These are phyloP conservation scores for Agapanthus africanus DNA, from an alignment of 106 monocot genomes.

Conservation along the genomic window DNA sequence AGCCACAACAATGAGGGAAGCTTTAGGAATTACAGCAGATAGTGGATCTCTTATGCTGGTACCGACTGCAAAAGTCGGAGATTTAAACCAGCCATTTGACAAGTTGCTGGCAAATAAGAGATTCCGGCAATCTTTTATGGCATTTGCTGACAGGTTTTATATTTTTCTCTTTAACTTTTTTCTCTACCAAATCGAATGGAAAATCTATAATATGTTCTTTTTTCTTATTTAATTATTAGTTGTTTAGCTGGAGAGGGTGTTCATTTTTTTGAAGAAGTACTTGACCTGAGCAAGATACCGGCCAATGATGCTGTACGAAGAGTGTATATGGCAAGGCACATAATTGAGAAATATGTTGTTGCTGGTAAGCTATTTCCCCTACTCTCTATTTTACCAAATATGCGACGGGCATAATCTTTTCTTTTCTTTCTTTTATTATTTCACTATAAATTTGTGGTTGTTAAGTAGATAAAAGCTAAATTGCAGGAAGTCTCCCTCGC, in stretches of 20 bases:
- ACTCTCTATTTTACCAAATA: not conserved
- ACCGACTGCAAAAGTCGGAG: not conserved
- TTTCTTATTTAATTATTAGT: not conserved
- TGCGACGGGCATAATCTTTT: not conserved
- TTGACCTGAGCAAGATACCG: not conserved
- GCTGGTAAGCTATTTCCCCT: not conserved
- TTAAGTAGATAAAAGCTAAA: too few relatives aligned
- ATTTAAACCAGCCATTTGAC: slow-evolving; percentile 27
- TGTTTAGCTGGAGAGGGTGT: not conserved
- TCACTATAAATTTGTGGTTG: too few relatives aligned
- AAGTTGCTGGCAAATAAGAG: slow-evolving; percentile 23
- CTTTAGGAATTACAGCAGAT: slow-evolving; percentile 30
- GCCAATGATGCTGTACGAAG: not conserved
- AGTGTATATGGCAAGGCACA: not conserved
- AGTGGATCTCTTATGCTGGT: slow-evolving; percentile 6
- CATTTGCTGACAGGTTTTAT: slow-evolving; percentile 30
- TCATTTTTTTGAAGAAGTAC: not conserved
- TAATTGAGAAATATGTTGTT: not conserved
- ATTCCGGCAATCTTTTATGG: slow-evolving; percentile 41
- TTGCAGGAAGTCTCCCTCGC: too few relatives aligned
- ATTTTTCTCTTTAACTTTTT: too few relatives aligned
- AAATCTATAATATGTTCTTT: not conserved
- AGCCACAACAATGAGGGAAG: slow-evolving; percentile 26
- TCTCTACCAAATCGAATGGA: not conserved
- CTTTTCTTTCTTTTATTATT: not conserved